A percentile compares a stretch with the other conserved stretches of the same genome.
These are phyloP conservation scores for Peronosclerospora sorghi DNA, from an alignment of 352 stramenopile species.

Conservation along the genomic window DNA sequence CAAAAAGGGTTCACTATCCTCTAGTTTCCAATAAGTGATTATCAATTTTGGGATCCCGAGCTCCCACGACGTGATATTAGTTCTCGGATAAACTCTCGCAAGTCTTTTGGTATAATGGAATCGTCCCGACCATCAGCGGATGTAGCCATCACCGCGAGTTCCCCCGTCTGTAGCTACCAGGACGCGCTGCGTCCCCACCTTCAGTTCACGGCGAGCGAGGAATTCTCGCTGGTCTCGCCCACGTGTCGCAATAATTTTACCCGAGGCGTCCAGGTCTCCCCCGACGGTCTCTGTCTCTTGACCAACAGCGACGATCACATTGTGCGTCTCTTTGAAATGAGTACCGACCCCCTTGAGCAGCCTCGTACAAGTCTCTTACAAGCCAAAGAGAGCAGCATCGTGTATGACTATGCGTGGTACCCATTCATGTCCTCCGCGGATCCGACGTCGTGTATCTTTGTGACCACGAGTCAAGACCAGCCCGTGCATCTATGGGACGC, in stretches of 20 bases:
- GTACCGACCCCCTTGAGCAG: not conserved
- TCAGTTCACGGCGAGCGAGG: conserved; percentile 15
- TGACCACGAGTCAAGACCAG: conserved; percentile 76
- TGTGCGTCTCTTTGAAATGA: conserved; percentile 70
- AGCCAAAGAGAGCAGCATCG: conserved; percentile 54
- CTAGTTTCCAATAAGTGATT: too few species aligned
- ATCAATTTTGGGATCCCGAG: too few species aligned
- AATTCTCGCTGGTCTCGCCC: conserved; percentile 15
- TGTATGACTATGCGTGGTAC: conserved; percentile 87
- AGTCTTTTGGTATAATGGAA: too few species aligned
- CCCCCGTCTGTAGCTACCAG: conserved; percentile 8
- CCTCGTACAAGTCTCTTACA: conserved; percentile 29
- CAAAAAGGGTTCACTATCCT: too few species aligned
- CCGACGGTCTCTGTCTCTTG: conserved; percentile 80
- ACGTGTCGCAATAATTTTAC: conserved; percentile 59
- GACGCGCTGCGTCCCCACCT: conserved; percentile 8
- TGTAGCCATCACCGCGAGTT: not conserved
- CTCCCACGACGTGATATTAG: too few species aligned
- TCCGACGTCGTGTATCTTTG: conserved; percentile 75
- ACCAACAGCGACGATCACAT: conserved; percentile 76
- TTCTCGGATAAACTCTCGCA: too few species aligned
- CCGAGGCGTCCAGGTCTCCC: conserved; percentile 58
- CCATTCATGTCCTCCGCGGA: conserved; percentile 73
- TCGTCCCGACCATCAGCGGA: too few species aligned
- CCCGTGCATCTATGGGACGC: conserved; percentile 89